Evolutionary conservation across 345 rosid genomes (phyloP).

Genomic region (Cochlearia excelsa): DNA sequence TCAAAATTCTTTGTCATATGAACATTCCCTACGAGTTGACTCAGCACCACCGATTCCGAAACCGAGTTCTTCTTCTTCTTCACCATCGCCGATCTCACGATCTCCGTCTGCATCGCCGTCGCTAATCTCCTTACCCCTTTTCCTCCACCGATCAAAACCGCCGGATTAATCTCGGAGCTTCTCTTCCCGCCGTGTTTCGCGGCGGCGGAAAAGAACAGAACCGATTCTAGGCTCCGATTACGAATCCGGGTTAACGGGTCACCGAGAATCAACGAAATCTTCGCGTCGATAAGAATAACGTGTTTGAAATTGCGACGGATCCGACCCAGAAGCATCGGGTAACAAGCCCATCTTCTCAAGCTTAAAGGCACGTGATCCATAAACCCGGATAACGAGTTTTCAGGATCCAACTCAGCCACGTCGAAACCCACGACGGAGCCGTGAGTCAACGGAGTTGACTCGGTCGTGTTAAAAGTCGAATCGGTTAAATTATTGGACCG

Average conservation of each 20-base stretch:
- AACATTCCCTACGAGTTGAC: conserved; percentile 59
- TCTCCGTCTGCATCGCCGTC: conserved; percentile 59
- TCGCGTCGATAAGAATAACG: conserved; percentile 57
- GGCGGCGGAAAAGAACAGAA: conserved; percentile 37
- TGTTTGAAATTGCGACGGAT: conserved; percentile 75
- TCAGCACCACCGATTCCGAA: conserved; percentile 59
- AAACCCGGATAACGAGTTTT: conserved; percentile 80
- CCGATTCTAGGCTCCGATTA: conserved; percentile 60
- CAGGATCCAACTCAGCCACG: conserved; percentile 78
- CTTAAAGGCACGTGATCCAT: conserved; percentile 66
- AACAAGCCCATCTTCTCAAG: conserved; percentile 83
- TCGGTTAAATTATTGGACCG: background rate
- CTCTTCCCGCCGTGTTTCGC: conserved; percentile 29
- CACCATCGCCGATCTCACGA: conserved; percentile 58
- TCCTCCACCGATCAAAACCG: conserved; percentile 66
- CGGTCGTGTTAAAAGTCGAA: background rate
- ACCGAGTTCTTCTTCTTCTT: conserved; percentile 46
- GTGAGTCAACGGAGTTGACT: conserved; percentile 53
- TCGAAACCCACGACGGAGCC: conserved; percentile 84
- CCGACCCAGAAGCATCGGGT: conserved; percentile 85
- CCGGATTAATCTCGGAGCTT: conserved; percentile 51
- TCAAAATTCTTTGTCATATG: conserved; percentile 48
- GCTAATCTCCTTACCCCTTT: conserved; percentile 65
- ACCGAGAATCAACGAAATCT: conserved; percentile 44
- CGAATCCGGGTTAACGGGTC: conserved; percentile 74